Percentiles rank a stretch among this genome's conserved stretches.
phyloP scores from a whole-genome alignment of 345 rosid genomes.

The Noccaea bulbosa region DNA sequence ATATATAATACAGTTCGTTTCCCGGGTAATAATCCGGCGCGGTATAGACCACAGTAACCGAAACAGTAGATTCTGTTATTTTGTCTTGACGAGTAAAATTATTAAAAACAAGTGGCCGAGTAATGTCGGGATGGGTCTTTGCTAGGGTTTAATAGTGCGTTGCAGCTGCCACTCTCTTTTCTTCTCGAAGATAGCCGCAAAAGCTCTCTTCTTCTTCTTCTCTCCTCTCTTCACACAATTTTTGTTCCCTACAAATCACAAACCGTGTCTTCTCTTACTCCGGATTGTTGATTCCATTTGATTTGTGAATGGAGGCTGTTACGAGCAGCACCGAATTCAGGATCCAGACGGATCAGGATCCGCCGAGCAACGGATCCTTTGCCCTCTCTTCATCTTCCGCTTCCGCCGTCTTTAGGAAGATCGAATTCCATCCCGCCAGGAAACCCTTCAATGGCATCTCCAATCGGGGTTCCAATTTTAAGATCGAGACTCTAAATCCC shows the following conservation, averaged over 20 bases:
- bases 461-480: slow-evolving; percentile 54
- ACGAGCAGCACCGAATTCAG: slow-evolving; percentile 27
- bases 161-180: slow-evolving; percentile 3
- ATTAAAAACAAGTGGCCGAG: slow-evolving; percentile 18
- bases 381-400: slow-evolving; percentile 43
- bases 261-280: slow-evolving; percentile 5
- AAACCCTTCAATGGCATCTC: slow-evolving; percentile 55
- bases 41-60: slow-evolving; percentile 26
- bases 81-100: neutral
- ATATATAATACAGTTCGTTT: neutral
- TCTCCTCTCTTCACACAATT: slow-evolving; percentile 21
- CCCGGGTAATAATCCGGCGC: slow-evolving; percentile 28
- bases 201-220: slow-evolving; percentile 32
- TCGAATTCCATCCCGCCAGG: slow-evolving; percentile 71
- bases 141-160: slow-evolving; percentile 70
- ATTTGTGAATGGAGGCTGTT: slow-evolving; percentile 41
- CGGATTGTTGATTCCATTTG: slow-evolving; percentile 16
- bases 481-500: slow-evolving; percentile 79
- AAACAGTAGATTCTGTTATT: slow-evolving; percentile 10
- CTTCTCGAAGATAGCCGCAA: slow-evolving; percentile 55
- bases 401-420: slow-evolving; percentile 46
- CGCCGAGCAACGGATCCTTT: slow-evolving; percentile 43
- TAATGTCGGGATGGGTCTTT: slow-evolving; percentile 23
- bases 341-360: slow-evolving; percentile 43
- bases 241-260: neutral